Evolutionary conservation across 2,329 filamentous ascomycete species (phyloP).

Genomic region (Colletotrichum melonis): DNA sequence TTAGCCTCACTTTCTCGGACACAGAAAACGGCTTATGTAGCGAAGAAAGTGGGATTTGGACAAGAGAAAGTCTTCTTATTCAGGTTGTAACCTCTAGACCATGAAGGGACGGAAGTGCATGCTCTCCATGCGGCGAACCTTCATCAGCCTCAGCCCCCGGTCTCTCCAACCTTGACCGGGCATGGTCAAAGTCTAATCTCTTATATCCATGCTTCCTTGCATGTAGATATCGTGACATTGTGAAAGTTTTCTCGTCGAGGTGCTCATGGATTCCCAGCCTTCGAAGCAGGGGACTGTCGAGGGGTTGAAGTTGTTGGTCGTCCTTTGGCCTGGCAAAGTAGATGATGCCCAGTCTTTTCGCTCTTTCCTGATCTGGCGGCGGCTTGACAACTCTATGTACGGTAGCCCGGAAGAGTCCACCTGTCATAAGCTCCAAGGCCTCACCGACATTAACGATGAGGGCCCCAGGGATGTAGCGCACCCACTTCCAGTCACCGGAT

Average conservation of each 20-base stretch:
- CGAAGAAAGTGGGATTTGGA: not conserved
- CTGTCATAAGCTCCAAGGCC: conserved; percentile 42
- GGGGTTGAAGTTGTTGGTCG: not conserved
- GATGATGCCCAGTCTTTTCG: conserved; percentile 45
- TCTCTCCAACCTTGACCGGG: not conserved
- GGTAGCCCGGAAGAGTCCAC: conserved; percentile 44
- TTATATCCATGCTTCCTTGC: not conserved
- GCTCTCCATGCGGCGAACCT: not conserved
- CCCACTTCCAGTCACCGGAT: conserved; percentile 55
- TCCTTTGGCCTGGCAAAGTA: conserved; percentile 49
- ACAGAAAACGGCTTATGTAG: not conserved
- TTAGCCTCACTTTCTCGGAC: not conserved
- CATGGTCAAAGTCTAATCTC: not conserved
- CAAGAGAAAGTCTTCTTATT: not conserved
- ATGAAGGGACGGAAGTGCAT: not conserved
- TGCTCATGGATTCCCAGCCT: not conserved
- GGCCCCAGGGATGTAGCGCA: conserved; percentile 54
- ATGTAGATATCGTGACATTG: not conserved
- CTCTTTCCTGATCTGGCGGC: conserved; percentile 45
- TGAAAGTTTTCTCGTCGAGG: not conserved
- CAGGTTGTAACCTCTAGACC: not conserved
- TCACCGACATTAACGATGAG: conserved; percentile 56
- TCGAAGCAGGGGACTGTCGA: not conserved
- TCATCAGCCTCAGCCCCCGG: too few species aligned
- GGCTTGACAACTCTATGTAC: conserved; percentile 47